These are phyloP conservation scores for Naumovozyma baii DNA, from an alignment of 805 yeast genomes.

Conservation along the genomic window DNA sequence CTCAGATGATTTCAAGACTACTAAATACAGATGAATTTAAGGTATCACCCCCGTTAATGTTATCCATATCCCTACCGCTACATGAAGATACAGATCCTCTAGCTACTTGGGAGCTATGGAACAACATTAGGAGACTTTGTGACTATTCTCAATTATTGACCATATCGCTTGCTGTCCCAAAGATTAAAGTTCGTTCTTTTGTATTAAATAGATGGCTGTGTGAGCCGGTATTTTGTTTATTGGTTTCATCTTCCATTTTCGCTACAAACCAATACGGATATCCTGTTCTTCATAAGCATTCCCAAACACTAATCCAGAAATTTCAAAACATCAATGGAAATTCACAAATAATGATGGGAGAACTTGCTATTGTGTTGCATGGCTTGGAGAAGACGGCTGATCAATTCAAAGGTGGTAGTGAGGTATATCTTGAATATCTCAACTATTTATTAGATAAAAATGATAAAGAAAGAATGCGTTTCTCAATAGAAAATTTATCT, in stretches of 20 bases:
- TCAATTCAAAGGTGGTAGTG: conserved; percentile 29
- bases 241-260: conserved; percentile 48
- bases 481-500: background rate
- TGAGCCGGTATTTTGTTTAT: conserved; percentile 53
- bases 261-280: conserved; percentile 49
- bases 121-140: conserved; percentile 48
- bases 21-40: conserved; percentile 17
- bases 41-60: conserved; percentile 28
- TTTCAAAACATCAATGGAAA: conserved; percentile 32
- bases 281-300: conserved; percentile 54
- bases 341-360: conserved; percentile 25
- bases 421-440: conserved; percentile 35
- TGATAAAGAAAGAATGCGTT: conserved; percentile 13
- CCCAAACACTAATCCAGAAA: conserved; percentile 42
- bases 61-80: conserved; percentile 41
- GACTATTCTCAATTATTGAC: conserved; percentile 47
- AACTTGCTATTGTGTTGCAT: conserved; percentile 39
- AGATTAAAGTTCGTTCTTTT: conserved; percentile 39
- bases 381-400: conserved; percentile 39
- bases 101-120: conserved; percentile 72
- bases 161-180: conserved; percentile 70
- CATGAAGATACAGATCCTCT: conserved; percentile 44
- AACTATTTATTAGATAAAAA: conserved; percentile 34
- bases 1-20: conserved; percentile 33
- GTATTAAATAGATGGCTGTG: conserved; percentile 55